phyloP scores from a whole-genome alignment of 306 rosid species.

The Begonia fuchsioides region DNA sequence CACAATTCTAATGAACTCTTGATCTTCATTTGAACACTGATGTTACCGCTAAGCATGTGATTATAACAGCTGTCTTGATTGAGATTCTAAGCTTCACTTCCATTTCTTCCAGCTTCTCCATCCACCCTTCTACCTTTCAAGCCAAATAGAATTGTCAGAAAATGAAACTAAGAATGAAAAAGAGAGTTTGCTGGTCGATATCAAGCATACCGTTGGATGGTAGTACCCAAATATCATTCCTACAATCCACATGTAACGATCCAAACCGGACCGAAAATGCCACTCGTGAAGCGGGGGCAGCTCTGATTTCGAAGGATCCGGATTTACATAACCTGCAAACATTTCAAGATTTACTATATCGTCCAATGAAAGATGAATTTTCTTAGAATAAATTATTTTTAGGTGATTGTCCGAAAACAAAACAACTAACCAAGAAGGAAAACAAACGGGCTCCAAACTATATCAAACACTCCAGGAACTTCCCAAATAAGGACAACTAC shows the following conservation, averaged over 20 bases:
- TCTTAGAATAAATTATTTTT: background rate
- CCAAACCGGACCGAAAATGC: constrained; percentile 96
- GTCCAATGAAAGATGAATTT: too few relatives aligned
- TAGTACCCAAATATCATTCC: constrained; percentile 96
- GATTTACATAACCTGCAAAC: constrained; percentile 17
- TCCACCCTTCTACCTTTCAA: constrained; percentile 76
- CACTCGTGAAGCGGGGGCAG: constrained; percentile 68
- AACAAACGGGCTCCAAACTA: constrained; percentile 72
- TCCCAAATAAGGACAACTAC: constrained; percentile 81
- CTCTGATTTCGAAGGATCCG: constrained; percentile 18
- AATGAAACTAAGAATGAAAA: background rate
- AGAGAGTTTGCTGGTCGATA: background rate
- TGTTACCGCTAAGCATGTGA: constrained; percentile 41
- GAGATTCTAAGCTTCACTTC: constrained; percentile 62
- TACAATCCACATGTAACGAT: constrained; percentile 93
- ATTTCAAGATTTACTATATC: too few relatives aligned
- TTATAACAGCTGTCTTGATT: constrained; percentile 54
- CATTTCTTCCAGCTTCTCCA: constrained; percentile 89
- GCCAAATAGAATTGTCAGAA: constrained; percentile 9
- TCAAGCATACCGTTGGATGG: constrained; percentile 68
- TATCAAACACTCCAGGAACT: constrained; percentile 88
- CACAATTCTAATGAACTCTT: too few relatives aligned
- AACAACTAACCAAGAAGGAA: constrained; percentile 65
- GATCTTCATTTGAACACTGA: too few relatives aligned
- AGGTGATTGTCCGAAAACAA: constrained; percentile 5